Percentiles rank a stretch among this genome's conserved stretches.
phyloP scores from a whole-genome alignment of 495 filamentous ascomycete genomes.

The Endocarpon pusillum region DNA sequence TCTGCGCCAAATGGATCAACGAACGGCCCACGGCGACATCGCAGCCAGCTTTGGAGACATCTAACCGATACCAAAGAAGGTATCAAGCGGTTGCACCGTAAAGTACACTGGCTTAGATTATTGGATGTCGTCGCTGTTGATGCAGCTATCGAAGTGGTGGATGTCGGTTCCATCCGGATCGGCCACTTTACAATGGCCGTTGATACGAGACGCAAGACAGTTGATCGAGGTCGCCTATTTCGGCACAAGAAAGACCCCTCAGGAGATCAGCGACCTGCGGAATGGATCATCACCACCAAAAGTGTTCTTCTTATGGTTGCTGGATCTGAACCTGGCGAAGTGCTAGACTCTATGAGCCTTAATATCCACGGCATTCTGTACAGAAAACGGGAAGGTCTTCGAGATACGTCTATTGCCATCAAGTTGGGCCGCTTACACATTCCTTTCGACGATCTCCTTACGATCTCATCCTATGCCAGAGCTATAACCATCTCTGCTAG shows the following conservation, averaged over 20 bases:
- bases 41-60: constrained; percentile 63
- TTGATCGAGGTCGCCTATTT: constrained; percentile 81
- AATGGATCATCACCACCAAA: constrained; percentile 79
- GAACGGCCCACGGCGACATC: constrained; percentile 11
- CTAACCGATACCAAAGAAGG: constrained; percentile 63
- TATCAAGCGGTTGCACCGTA: constrained; percentile 70
- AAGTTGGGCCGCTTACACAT: constrained; percentile 83
- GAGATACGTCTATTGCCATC: constrained; percentile 75
- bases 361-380: constrained; percentile 91
- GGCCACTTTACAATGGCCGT: constrained; percentile 72
- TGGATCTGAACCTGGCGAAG: constrained; percentile 68
- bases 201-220: constrained; percentile 79
- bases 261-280: constrained; percentile 64
- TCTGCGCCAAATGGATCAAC: constrained; percentile 9
- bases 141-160: constrained; percentile 51
- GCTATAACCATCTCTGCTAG: constrained; percentile 16
- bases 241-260: constrained; percentile 56
- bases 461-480: constrained; percentile 37
- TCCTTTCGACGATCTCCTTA: constrained; percentile 69
- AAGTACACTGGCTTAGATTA: constrained; percentile 75
- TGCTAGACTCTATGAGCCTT: constrained; percentile 73
- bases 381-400: constrained; percentile 67
- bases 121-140: constrained; percentile 80
- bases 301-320: constrained; percentile 79
- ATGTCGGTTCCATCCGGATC: constrained; percentile 70